Evolutionary conservation across 2,329 filamentous ascomycete species (phyloP), one percentile per base, ranked within the genome.

Genomic region (Paecilomyces dactylethromorphus): DNA sequence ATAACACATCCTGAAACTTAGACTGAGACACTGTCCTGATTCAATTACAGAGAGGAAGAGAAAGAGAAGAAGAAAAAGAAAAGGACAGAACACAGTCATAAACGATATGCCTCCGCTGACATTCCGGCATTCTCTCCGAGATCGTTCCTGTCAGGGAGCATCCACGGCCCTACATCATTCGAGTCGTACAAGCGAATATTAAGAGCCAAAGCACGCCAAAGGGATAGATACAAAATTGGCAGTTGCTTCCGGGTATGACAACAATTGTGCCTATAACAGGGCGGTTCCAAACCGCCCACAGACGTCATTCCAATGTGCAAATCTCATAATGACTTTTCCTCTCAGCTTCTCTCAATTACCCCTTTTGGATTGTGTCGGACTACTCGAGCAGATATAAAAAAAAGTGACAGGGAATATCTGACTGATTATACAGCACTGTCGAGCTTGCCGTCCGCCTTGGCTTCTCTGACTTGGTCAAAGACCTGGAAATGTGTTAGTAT

Each of bases 381-480:
- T 56, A 56, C 60, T 61, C 60, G 55, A 56, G 54, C 58, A 57
- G 57, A 62, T 62, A 61, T 56, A 56, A 56, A 58, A 56, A 56
- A 31, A 54, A 59, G 26, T 5, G 52, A 50, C 61, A 55, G 58
- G 53, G 49, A 54, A 56, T 56, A 54, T 58, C 58, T 49, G 57
- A 56, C 55, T 39, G 60, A 50, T 74, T 63, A 75, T 53, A 65
- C 56, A 58, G 69, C 61, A 60, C 64, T 65, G 13, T 75, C 74
- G 61, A 91, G 78, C 75, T 90, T 91, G 65, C 89, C 89, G 22
- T 90, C 87, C 32, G 84, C 82, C 70, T 87, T 90, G 65, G 89
- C 89, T 71, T 91, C 88, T 77, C 87, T 91, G 69, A 97, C 93
- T 80, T 97, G 92, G 69, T 97, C 94, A 76, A 97, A 97, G 58